phyloP scores from a whole-genome alignment of 495 filamentous ascomycete species.

The Penicillium silybi region DNA sequence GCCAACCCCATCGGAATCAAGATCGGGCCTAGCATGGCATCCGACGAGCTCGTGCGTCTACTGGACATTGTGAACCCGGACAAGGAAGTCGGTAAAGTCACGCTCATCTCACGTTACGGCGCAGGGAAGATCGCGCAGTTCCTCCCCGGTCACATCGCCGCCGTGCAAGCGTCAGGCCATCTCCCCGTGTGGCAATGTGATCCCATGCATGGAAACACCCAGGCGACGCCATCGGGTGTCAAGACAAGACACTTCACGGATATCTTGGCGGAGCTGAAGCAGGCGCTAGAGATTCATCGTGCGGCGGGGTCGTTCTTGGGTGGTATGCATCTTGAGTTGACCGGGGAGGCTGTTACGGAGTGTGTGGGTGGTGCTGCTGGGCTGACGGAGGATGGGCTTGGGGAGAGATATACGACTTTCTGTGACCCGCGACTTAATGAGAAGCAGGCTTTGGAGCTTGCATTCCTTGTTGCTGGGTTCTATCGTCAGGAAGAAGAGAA shows the following conservation, averaged over 20 bases:
- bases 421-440: conserved; percentile 95
- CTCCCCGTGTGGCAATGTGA: conserved; percentile 96
- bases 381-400: conserved; percentile 80
- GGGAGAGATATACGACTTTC: conserved; percentile 86
- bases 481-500: conserved; percentile 51
- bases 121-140: conserved; percentile 64
- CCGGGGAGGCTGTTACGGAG: conserved; percentile 94
- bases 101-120: conserved; percentile 93
- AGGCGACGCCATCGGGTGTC: conserved; percentile 60
- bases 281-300: conserved; percentile 78
- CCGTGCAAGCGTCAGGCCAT: conserved; percentile 70
- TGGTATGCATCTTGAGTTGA: conserved; percentile 91
- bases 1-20: conserved; percentile 96
- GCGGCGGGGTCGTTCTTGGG: conserved; percentile 79
- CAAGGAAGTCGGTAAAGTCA: conserved; percentile 83
- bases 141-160: conserved; percentile 78
- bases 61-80: conserved; percentile 80
- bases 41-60: conserved; percentile 66
- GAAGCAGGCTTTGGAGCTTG: conserved; percentile 93
- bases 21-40: conserved; percentile 79
- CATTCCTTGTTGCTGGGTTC: conserved; percentile 87
- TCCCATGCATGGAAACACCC: conserved; percentile 86
- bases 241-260: conserved; percentile 87
- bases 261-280: conserved; percentile 78
- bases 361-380: conserved; percentile 89